Base-by-base conservation (phyloP, 768 basidiomycete species). In the Podaxis sp. region DNA sequence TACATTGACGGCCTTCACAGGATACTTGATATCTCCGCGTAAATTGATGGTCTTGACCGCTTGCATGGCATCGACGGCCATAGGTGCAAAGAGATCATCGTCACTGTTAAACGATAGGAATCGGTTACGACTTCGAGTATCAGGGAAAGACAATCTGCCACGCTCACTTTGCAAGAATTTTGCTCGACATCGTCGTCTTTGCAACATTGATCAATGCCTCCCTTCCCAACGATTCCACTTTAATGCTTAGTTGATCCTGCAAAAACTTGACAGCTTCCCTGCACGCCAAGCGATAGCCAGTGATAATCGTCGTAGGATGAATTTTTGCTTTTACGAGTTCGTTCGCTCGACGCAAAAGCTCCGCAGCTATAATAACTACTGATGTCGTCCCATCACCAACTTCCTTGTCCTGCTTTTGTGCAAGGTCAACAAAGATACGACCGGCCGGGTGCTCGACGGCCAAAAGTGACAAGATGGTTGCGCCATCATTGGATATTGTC, bases 361-460 rank as follows among this genome's bases (percentile, higher is more conserved):
- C 97, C n/a, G 97, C 95, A 57, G 95, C 95, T 71, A 99, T 84
- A 66, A 99, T 92, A 51, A 99, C 97, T 46, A 99, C 97, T 23
- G 95, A 98, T 2, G 97, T 99, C 6, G 97, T 99, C 13, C 97
- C 97, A 77, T 99, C 97, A 38, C 97, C 97, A 9, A 99, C 97
- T 76, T 99, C 97, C 72, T 95, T 97, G 74, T 99, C 97, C 75
- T 98, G 95, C 70, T 98, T 98, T 76, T 98, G 95, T 1, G 97
- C 95, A 48, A 99, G 90, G 74, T 98, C 95, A 50, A 98, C 95
- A 65, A 99, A 94, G 64, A 99, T 95, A 64, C 93, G 89, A 21
- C 95, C 97, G 3, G 97, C 97, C 27, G 97, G 97, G 70, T 98
- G 94, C 68, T 97, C 93, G 48, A 99, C 95, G 14, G 93, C 87